A percentile compares a stretch with the other conserved stretches of the same genome.
Evolutionary conservation across 345 rosid species (phyloP).

Genomic region (Limnanthes douglasii): DNA sequence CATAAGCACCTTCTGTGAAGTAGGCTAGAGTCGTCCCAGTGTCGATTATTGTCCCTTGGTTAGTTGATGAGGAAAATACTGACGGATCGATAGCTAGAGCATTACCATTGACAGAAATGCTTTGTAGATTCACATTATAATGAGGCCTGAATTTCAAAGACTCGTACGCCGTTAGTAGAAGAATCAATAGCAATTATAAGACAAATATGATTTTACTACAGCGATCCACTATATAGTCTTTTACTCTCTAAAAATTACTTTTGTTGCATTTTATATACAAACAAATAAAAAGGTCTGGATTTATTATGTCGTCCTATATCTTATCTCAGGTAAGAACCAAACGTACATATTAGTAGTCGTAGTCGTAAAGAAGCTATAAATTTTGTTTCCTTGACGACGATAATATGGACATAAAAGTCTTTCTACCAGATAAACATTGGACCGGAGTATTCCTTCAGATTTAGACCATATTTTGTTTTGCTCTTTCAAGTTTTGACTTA

Average conservation of each 20-base stretch:
- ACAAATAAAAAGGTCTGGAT: not conserved
- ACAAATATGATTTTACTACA: conserved; percentile 10
- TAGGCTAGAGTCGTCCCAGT: conserved; percentile 98
- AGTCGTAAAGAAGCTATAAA: too few relatives aligned
- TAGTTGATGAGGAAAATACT: conserved; percentile 60
- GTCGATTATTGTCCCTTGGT: conserved; percentile 83
- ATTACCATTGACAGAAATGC: conserved; percentile 70
- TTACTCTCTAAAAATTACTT: conserved; percentile 1
- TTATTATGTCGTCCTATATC: not conserved
- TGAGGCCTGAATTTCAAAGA: conserved; percentile 60
- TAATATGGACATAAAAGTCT: too few relatives aligned
- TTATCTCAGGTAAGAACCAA: too few relatives aligned
- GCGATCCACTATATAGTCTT: conserved; percentile 4
- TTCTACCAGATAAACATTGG: conserved; percentile 1
- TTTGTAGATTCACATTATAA: conserved; percentile 85
- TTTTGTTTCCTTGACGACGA: too few relatives aligned
- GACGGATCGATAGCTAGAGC: conserved; percentile 51
- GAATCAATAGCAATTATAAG: too few relatives aligned
- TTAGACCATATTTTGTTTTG: not conserved
- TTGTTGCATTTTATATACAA: conserved; percentile 1
- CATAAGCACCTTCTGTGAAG: conserved; percentile 63
- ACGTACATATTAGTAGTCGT: too few relatives aligned
- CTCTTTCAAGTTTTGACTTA: too few relatives aligned
- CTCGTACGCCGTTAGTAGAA: conserved; percentile 8
- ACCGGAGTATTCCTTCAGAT: not conserved